These are phyloP conservation scores for Neopestalotiopsis rosae DNA, from an alignment of 2,329 filamentous ascomycete genomes.

Conservation along the genomic window DNA sequence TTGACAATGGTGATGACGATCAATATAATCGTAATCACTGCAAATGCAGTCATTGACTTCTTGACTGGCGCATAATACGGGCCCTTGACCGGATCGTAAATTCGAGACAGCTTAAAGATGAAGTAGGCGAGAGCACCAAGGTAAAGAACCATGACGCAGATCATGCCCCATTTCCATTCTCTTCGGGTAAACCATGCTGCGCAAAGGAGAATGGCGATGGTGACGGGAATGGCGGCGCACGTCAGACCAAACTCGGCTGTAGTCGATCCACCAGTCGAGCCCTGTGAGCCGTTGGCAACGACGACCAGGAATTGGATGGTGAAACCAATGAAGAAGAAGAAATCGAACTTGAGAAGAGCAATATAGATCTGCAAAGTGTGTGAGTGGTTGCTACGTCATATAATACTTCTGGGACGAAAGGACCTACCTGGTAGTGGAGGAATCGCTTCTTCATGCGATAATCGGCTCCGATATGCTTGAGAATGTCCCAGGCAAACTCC, in stretches of 20 bases:
- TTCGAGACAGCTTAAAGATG: slow-evolving; percentile 96
- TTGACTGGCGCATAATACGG: slow-evolving; percentile 77
- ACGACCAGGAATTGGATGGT: slow-evolving; percentile 98
- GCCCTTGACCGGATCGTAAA: slow-evolving; percentile 73
- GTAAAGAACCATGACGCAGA: slow-evolving; percentile 80
- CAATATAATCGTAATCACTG: slow-evolving; percentile 87
- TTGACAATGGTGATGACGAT: slow-evolving; percentile 89
- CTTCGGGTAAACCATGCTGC: slow-evolving; percentile 85
- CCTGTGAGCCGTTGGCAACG: slow-evolving; percentile 64
- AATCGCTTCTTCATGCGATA: slow-evolving; percentile 96
- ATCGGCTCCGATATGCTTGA: slow-evolving; percentile 98
- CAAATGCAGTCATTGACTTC: slow-evolving; percentile 89
- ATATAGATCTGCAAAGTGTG: slow-evolving; percentile 80
- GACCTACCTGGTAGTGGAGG: slow-evolving; percentile 90
- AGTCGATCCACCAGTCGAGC: slow-evolving; percentile 55
- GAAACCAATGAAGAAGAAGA: slow-evolving; percentile 99
- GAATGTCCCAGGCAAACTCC: slow-evolving; percentile 98
- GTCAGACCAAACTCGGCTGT: slow-evolving; percentile 85
- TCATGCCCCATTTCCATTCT: slow-evolving; percentile 82
- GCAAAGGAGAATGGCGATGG: slow-evolving; percentile 83
- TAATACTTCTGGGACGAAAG: background rate
- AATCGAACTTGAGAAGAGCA: slow-evolving; percentile 96
- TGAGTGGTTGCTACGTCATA: background rate
- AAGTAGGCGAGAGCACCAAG: slow-evolving; percentile 92
- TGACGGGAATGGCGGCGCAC: slow-evolving; percentile 87